phyloP scores from a whole-genome alignment of 2,329 filamentous ascomycete species.

The Ophiocordyceps camponoti-saundersi region DNA sequence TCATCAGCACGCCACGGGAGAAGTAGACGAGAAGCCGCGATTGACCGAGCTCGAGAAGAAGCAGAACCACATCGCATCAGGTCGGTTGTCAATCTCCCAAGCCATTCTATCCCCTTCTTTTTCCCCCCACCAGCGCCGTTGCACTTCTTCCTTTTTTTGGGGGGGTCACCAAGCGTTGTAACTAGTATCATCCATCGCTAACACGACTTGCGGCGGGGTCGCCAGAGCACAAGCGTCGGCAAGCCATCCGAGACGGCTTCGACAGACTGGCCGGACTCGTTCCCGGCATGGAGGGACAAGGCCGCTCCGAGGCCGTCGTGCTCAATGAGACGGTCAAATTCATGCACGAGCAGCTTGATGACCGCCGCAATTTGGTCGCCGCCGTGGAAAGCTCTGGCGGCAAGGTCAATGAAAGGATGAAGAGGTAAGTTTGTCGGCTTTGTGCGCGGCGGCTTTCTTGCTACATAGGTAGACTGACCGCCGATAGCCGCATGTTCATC shows the following conservation, averaged over 20 bases:
- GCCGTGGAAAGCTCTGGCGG: constrained; percentile 42
- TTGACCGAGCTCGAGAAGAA: constrained; percentile 38
- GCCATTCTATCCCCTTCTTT: neutral
- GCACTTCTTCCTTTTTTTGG: too few species aligned
- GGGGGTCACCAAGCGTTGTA: too few species aligned
- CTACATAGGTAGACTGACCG: neutral
- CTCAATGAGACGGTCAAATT: constrained; percentile 53
- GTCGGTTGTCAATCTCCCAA: constrained; percentile 13
- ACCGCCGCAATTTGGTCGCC: constrained; percentile 38
- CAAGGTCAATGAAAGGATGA: constrained; percentile 29
- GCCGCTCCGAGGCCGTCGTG: constrained; percentile 73
- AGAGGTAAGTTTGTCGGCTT: constrained; percentile 16
- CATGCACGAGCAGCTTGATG: constrained; percentile 41
- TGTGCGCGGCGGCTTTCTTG: too few species aligned
- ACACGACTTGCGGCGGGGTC: neutral
- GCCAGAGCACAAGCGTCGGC: constrained; percentile 26
- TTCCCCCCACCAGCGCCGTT: too few species aligned
- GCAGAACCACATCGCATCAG: constrained; percentile 36
- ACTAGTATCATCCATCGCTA: neutral
- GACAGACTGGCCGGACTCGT: constrained; percentile 67
- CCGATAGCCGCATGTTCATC: neutral
- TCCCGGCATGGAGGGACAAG: constrained; percentile 67
- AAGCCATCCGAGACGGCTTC: constrained; percentile 67
- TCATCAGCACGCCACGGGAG: too few species aligned
- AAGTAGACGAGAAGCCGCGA: constrained; percentile 28